Percentiles rank a stretch among this genome's conserved stretches.
These are phyloP conservation scores for Xanthoconium stramineum DNA, from an alignment of 768 basidiomycete genomes.

Conservation along the genomic window DNA sequence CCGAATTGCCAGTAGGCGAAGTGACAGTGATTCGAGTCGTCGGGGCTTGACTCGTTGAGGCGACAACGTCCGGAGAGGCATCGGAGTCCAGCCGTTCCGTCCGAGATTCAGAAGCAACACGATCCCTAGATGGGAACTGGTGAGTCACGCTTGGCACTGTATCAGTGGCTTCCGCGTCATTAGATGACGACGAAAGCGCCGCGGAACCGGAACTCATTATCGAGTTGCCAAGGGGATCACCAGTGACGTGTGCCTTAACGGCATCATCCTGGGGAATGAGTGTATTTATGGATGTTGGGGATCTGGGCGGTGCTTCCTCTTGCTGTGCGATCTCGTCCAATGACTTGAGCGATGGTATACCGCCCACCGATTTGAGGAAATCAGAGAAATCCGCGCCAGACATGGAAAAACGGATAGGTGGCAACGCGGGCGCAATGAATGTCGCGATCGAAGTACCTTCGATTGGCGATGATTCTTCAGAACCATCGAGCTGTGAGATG, in stretches of 20 bases:
- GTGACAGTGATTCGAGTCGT: conserved; percentile 45
- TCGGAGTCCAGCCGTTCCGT: conserved; percentile 27
- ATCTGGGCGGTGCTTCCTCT: conserved; percentile 32
- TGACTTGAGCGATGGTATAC: conserved; percentile 44
- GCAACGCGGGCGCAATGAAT: conserved; percentile 83
- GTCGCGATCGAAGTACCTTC: conserved; percentile 69
- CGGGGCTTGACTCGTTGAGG: conserved; percentile 2
- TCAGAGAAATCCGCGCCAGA: conserved; percentile 80
- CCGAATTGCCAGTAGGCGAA: conserved; percentile 34
- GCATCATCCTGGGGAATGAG: conserved; percentile 10
- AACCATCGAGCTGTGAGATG: conserved; percentile 35
- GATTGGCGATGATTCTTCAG: conserved; percentile 61
- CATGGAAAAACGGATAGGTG: conserved; percentile 90
- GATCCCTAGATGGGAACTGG: conserved; percentile 17
- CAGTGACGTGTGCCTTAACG: background rate
- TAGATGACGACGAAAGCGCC: background rate
- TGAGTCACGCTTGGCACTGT: conserved; percentile 9
- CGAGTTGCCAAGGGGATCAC: background rate
- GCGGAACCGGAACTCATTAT: background rate
- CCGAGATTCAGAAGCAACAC: conserved; percentile 35
- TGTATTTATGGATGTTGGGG: conserved; percentile 20
- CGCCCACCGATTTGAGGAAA: conserved; percentile 58
- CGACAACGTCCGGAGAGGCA: conserved; percentile 16
- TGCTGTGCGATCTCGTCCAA: conserved; percentile 45
- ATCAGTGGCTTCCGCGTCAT: conserved; percentile 12